Conservation (phyloP, 2,329 filamentous ascomycete genomes). For the Cordyceps cateniannulata region DNA sequence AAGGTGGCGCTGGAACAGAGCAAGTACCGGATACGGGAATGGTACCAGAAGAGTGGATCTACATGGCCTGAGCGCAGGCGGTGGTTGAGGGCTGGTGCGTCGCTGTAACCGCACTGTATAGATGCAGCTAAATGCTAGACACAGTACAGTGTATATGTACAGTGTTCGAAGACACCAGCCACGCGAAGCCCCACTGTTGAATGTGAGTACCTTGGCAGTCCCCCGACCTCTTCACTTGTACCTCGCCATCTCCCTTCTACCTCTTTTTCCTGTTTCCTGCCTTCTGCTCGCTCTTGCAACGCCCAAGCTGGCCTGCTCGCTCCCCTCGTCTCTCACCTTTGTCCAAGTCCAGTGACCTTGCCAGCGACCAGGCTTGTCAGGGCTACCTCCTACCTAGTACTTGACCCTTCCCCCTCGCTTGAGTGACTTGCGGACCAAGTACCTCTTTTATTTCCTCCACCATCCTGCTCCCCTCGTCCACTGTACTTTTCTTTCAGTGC, state of each 20-base stretch:
- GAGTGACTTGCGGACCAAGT: conserved; percentile 37
- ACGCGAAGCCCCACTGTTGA: neutral
- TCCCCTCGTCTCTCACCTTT: neutral
- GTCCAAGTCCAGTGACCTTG: conserved; percentile 7
- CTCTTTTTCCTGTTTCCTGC: neutral
- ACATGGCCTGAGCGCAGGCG: conserved; percentile 1
- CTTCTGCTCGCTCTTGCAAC: neutral
- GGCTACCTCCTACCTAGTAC: too few species aligned
- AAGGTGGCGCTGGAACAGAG: neutral
- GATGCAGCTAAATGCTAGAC: too few species aligned
- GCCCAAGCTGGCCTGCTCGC: neutral
- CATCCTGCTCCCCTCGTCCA: conserved; percentile 13
- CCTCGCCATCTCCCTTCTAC: neutral
- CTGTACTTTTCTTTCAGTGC: neutral
- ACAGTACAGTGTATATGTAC: neutral
- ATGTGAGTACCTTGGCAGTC: conserved; percentile 6
- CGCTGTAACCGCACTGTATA: too few species aligned
- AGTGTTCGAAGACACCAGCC: neutral
- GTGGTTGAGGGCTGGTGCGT: neutral
- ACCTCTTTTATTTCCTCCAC: conserved; percentile 23
- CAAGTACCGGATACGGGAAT: conserved; percentile 7
- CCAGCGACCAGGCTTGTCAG: conserved; percentile 14
- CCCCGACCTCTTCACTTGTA: neutral
- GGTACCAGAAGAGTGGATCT: neutral
- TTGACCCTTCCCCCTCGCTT: conserved; percentile 18